phyloP scores from a whole-genome alignment of 129 eudicot species.

The Chrysanthemum makinoi region DNA sequence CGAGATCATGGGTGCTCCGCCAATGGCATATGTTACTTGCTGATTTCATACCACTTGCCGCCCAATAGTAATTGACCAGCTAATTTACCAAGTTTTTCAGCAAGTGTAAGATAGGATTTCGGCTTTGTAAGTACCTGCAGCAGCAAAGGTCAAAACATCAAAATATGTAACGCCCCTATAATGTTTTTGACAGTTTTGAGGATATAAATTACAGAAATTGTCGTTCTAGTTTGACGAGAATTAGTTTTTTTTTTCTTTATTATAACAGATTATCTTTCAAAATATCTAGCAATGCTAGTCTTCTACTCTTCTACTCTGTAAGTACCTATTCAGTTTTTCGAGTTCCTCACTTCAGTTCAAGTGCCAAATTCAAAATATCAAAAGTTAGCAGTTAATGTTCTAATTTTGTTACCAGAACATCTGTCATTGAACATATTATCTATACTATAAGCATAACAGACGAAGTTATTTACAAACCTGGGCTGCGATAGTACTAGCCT shows the following conservation, averaged over 20 bases:
- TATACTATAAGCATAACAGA: background rate
- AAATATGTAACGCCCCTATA: too few species aligned
- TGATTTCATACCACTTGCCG: slow-evolving; percentile 74
- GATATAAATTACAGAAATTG: too few species aligned
- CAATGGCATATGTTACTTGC: slow-evolving; percentile 67
- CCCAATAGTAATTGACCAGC: slow-evolving; percentile 86
- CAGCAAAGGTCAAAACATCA: background rate
- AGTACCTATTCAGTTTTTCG: too few species aligned
- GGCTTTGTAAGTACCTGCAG: slow-evolving; percentile 73
- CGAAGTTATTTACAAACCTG: slow-evolving; percentile 49
- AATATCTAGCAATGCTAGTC: too few species aligned
- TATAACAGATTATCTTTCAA: too few species aligned
- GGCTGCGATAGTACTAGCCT: slow-evolving; percentile 86
- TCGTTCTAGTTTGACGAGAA: too few species aligned
- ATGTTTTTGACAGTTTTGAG: too few species aligned
- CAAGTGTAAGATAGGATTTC: slow-evolving; percentile 71
- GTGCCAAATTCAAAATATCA: too few species aligned
- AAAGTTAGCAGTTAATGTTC: background rate
- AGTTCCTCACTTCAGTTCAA: too few species aligned
- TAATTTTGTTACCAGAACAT: slow-evolving; percentile 31
- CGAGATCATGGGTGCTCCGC: slow-evolving; percentile 88
- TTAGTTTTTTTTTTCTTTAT: too few species aligned
- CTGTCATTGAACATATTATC: slow-evolving; percentile 2
- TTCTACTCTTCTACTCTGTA: too few species aligned
- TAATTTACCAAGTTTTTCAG: slow-evolving; percentile 85